phyloP scores from a whole-genome alignment of 768 basidiomycete genomes.

The Kwoniella bestiolae region DNA sequence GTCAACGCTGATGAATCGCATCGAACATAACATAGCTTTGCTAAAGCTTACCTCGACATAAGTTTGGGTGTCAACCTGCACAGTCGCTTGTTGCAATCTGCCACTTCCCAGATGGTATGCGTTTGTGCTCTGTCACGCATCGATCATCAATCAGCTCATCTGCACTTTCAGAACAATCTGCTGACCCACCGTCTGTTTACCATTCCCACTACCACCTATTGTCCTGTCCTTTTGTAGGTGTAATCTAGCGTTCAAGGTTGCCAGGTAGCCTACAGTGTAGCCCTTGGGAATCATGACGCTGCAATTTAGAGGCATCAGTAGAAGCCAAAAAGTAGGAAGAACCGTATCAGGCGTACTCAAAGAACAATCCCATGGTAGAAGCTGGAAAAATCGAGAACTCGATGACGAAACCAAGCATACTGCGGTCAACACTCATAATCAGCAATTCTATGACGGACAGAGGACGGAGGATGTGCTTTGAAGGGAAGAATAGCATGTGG shows the following conservation, averaged over 20 bases:
- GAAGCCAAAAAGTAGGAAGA: too few relatives aligned
- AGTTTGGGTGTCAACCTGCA: conserved; percentile 17
- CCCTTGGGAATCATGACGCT: conserved; percentile 15
- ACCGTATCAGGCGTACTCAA: conserved; percentile 27
- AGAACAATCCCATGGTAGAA: conserved; percentile 13
- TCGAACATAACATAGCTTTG: too few relatives aligned
- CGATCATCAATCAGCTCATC: too few relatives aligned
- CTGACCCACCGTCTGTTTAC: neutral
- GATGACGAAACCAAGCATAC: conserved; percentile 15
- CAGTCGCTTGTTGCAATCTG: conserved; percentile 20
- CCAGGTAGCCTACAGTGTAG: conserved; percentile 14
- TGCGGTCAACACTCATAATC: neutral
- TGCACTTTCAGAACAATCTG: too few relatives aligned
- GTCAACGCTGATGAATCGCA: too few relatives aligned
- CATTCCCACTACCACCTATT: neutral
- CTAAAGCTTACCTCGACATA: conserved; percentile 26
- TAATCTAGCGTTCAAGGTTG: conserved; percentile 17
- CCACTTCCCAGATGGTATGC: conserved; percentile 7
- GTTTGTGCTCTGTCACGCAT: conserved; percentile 18
- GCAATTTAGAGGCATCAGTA: too few relatives aligned
- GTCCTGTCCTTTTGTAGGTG: conserved; percentile 1
- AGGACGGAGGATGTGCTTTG: too few relatives aligned
- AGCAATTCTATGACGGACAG: too few relatives aligned
- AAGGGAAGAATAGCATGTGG: too few relatives aligned
- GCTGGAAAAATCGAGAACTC: conserved; percentile 12